Percentiles rank a stretch among this genome's conserved stretches.
Evolutionary conservation across 495 filamentous ascomycete species (phyloP).

Genomic region (Staphylotrichum tortipilum): DNA sequence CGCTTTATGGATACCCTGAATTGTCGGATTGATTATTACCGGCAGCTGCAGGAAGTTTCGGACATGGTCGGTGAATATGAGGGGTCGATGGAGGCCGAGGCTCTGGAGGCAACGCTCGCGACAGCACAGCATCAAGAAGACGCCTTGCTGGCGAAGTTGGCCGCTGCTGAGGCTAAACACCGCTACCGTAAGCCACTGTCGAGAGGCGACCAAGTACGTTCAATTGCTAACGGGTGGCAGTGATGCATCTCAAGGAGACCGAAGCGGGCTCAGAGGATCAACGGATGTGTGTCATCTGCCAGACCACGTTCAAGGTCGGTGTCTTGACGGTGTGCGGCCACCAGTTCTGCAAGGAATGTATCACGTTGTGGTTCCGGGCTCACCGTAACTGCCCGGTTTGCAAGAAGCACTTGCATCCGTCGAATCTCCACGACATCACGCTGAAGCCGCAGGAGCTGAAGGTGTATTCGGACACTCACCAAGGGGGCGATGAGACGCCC

Average conservation of each 20-base stretch:
- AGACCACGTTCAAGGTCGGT: constrained; percentile 60
- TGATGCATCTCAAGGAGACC: constrained; percentile 38
- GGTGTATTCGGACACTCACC: constrained; percentile 53
- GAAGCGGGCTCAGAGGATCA: constrained; percentile 51
- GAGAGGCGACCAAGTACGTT: background rate
- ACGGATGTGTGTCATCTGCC: constrained; percentile 73
- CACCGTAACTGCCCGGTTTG: constrained; percentile 66
- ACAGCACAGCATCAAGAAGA: constrained; percentile 36
- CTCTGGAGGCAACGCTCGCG: constrained; percentile 25
- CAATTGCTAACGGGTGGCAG: constrained; percentile 21
- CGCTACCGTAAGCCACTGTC: constrained; percentile 51
- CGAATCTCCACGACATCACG: constrained; percentile 72
- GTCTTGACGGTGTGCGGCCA: constrained; percentile 87
- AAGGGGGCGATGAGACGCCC: background rate
- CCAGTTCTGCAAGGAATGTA: constrained; percentile 80
- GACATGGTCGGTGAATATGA: constrained; percentile 73
- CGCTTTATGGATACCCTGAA: constrained; percentile 72
- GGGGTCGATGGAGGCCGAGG: constrained; percentile 32
- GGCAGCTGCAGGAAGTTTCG: constrained; percentile 79
- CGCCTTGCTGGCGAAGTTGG: constrained; percentile 44
- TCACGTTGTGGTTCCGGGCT: constrained; percentile 61
- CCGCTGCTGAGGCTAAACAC: constrained; percentile 55
- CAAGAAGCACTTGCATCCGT: constrained; percentile 51
- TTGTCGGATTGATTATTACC: constrained; percentile 74
- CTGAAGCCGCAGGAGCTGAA: constrained; percentile 66